Base-by-base conservation (phyloP, 176 grass and related monocot genomes). In the Zoysia pacifica region DNA sequence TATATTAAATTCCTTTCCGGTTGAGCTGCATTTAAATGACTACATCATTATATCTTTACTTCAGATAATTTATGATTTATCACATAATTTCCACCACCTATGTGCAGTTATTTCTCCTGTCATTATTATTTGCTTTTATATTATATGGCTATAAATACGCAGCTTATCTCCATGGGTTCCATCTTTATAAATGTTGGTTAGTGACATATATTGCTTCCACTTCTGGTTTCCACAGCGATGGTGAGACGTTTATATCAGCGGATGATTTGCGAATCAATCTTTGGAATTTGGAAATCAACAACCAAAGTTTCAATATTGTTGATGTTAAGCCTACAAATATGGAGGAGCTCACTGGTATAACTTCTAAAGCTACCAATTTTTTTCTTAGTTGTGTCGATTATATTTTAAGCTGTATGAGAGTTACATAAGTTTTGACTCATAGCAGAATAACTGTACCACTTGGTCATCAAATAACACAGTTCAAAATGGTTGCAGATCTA, bases 241-340 rank as follows among this genome's bases (percentile, higher is more conserved):
- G 83, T 20, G 93, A 97, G 61, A 97, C 93, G 69, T 97, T 93
- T 86, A 91, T 97, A 88, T 97, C 93, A 71, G 90, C 93, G 67
- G 93, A 97, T 59, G 90, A 97, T 85, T 93, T 97, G 74, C 88
- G 93, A 38, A 89, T 97, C 87, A 97, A 97, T 84, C 93, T 97
- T 75, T 93, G 90, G 90, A 97, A 93, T 86, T 67, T 93, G 78
- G 88, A 97, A 97, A 89, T 93, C 38, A 97, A 86, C 83, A 93
- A 89, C 47, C 93, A 93, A 69, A 97, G 93, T 82, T 97, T 93
- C 73, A 97, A 93, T 82, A 97, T 97, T 85, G 75, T 97, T 79
- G 93, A 97, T 77, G 90, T 97, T 54, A 97, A 93, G 84, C 93
- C 93, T 78, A 81, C 88, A 80, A 93, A 97, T 65, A 97, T 97